phyloP scores from a whole-genome alignment of 129 eudicot species.

The Escallonia herrerae region DNA sequence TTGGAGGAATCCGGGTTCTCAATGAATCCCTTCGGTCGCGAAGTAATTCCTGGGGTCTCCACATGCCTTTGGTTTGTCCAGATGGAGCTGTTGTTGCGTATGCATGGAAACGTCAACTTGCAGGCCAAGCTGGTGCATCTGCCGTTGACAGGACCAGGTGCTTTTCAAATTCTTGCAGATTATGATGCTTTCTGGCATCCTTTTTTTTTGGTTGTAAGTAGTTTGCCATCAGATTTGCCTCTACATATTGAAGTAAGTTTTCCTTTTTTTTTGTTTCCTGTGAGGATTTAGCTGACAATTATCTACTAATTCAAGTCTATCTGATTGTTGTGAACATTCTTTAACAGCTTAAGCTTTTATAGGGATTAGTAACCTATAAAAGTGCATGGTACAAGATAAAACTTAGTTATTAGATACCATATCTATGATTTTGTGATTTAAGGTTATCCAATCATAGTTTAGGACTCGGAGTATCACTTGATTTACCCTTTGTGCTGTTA shows the following conservation, averaged over 20 bases:
- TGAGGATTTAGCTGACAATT: not conserved
- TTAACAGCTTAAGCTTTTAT: too few relatives aligned
- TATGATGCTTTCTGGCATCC: not conserved
- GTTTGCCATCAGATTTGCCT: not conserved
- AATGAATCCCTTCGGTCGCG: constrained; percentile 85
- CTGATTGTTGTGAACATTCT: too few relatives aligned
- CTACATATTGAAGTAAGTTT: not conserved
- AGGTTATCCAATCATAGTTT: too few relatives aligned
- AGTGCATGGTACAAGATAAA: too few relatives aligned
- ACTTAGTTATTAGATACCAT: too few relatives aligned
- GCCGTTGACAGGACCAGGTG: constrained; percentile 98
- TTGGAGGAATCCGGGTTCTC: constrained; percentile 95
- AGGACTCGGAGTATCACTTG: too few relatives aligned
- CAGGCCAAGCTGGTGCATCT: constrained; percentile 99
- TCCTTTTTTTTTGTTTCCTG: not conserved
- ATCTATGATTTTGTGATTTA: too few relatives aligned
- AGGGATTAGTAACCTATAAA: too few relatives aligned
- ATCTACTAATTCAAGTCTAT: too few relatives aligned
- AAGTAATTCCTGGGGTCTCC: constrained; percentile 99
- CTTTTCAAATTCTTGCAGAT: constrained; percentile 11
- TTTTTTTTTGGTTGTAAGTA: constrained; percentile 1
- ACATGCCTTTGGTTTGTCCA: constrained; percentile 99
- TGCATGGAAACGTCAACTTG: constrained; percentile 99
- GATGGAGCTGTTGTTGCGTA: constrained; percentile 99
- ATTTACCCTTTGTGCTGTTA: too few relatives aligned